Conservation (phyloP, 305 asterid species). For the Solanum hybrid region DNA sequence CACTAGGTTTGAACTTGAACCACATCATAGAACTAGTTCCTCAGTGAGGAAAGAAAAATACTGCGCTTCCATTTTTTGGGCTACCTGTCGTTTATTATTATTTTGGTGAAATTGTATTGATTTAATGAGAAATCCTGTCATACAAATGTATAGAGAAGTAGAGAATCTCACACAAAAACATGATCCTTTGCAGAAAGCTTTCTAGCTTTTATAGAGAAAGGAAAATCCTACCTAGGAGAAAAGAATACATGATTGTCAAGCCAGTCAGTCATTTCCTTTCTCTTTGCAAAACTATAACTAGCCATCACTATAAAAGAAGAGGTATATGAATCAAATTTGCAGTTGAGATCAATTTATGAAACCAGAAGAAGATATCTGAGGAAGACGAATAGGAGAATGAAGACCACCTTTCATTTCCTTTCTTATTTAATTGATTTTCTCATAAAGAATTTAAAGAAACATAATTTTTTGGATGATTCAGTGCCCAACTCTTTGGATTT, state of each 20-base stretch:
- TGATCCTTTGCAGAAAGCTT: not conserved
- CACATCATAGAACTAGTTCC: not conserved
- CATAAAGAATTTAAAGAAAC: not conserved
- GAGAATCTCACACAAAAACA: not conserved
- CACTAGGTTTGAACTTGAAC: not conserved
- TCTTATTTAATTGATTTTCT: not conserved
- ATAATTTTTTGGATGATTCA: not conserved
- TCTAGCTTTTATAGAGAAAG: not conserved
- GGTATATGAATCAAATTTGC: not conserved
- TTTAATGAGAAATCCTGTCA: not conserved
- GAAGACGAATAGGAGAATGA: not conserved
- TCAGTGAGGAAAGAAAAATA: not conserved
- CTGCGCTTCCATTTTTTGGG: not conserved
- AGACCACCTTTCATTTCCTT: not conserved
- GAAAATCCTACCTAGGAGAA: not conserved
- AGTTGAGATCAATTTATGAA: not conserved
- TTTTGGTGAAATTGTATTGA: not conserved
- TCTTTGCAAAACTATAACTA: not conserved
- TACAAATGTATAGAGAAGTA: not conserved
- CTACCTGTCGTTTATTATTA: not conserved
- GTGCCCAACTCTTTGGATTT: not conserved
- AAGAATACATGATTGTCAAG: not conserved
- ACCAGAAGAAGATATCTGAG: not conserved
- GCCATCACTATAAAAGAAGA: not conserved
- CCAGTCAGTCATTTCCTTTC: not conserved